phyloP scores from a whole-genome alignment of 495 filamentous ascomycete species.

The Penicillium silybi region DNA sequence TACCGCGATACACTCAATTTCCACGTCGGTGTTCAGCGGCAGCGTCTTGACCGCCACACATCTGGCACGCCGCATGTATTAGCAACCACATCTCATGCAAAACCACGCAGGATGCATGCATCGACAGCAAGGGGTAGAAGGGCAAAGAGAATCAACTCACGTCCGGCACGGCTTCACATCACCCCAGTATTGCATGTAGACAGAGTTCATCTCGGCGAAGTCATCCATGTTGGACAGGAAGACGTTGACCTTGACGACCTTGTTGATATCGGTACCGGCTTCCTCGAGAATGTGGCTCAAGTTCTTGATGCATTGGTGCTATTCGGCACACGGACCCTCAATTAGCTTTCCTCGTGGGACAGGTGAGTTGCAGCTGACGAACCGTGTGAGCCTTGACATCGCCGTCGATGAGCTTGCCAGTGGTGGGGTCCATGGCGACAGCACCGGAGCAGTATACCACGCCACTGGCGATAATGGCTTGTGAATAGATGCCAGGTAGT shows the following conservation, averaged over 20 bases:
- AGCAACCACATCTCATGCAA: not conserved
- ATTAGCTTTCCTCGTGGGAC: not conserved
- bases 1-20: constrained; percentile 67
- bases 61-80: not conserved
- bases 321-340: not conserved
- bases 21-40: constrained; percentile 63
- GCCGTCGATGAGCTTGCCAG: constrained; percentile 43
- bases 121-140: not conserved
- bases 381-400: constrained; percentile 50
- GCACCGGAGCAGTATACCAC: constrained; percentile 56
- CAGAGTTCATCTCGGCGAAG: constrained; percentile 62
- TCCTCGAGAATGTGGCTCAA: constrained; percentile 62
- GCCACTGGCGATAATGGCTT: constrained; percentile 54
- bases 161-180: constrained; percentile 59
- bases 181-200: constrained; percentile 54
- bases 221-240: constrained; percentile 68
- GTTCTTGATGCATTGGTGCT: constrained; percentile 56
- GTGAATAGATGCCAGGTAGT: constrained; percentile 49
- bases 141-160: constrained; percentile 13
- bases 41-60: constrained; percentile 66
- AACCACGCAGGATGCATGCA: not conserved
- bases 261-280: constrained; percentile 56
- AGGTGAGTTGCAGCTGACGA: constrained; percentile 5
- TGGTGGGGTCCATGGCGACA: constrained; percentile 43
- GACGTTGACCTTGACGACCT: constrained; percentile 68